Evolutionary conservation across 129 eudicot genomes (phyloP).

Genomic region (Ambrosia artemisiifolia): DNA sequence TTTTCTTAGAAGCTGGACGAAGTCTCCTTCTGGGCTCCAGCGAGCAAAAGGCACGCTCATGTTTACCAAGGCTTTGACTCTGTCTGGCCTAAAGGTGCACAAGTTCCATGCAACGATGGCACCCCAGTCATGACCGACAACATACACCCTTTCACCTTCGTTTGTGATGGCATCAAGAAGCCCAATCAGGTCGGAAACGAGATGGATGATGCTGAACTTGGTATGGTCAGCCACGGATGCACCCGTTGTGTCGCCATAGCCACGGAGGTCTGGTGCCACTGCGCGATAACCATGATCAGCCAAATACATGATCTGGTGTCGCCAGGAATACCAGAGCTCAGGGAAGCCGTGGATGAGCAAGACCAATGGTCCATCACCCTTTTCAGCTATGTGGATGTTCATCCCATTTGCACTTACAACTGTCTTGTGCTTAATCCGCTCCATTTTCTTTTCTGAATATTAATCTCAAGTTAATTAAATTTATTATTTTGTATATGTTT

Average conservation of each 20-base stretch:
- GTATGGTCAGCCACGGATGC: conserved; percentile 25
- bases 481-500: too few species aligned
- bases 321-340: too few species aligned
- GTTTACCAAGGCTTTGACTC: conserved; percentile 39
- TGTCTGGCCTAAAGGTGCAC: conserved; percentile 37
- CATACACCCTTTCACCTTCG: too few species aligned
- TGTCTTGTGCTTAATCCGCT: too few species aligned
- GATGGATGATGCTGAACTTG: conserved; percentile 34
- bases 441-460: too few species aligned
- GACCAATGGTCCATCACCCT: too few species aligned
- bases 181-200: conserved; percentile 17
- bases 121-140: conserved; percentile 24
- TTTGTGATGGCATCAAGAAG: too few species aligned
- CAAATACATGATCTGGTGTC: conserved; percentile 35
- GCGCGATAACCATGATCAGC: conserved; percentile 40
- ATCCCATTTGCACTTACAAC: too few species aligned
- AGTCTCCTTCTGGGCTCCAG: conserved; percentile 22
- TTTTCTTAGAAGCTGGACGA: conserved; percentile 4
- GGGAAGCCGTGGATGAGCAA: too few species aligned
- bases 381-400: too few species aligned
- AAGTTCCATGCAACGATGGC: conserved; percentile 38
- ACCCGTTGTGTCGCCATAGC: conserved; percentile 26
- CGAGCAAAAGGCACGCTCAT: conserved; percentile 32
- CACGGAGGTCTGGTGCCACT: conserved; percentile 31
- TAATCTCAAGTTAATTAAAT: too few species aligned